Conservation (phyloP, 225 moss, liverwort and hornwort genomes). For the Neckera pumila region DNA sequence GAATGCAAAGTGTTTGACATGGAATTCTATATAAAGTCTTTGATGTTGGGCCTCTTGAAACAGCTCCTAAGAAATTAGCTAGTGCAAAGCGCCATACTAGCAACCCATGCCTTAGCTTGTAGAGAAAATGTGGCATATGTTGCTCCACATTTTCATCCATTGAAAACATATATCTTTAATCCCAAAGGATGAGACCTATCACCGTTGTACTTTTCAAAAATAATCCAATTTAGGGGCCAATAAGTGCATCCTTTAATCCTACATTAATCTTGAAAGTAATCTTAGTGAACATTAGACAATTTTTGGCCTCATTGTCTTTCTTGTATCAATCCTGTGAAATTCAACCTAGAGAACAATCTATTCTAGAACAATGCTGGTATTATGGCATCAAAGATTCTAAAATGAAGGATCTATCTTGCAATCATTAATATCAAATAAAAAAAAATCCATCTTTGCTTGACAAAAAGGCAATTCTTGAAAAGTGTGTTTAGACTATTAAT, state of each 20-base stretch:
- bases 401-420: rapidly evolving
- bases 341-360: neutral
- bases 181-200: neutral
- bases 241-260: neutral
- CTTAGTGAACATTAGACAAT: neutral
- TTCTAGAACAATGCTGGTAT: neutral
- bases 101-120: neutral
- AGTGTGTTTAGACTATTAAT: neutral
- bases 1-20: neutral
- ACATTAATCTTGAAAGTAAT: neutral
- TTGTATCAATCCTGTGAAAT: neutral
- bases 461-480: neutral
- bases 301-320: neutral
- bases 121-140: neutral
- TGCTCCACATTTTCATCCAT: neutral
- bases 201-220: neutral
- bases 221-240: neutral
- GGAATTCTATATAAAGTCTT: neutral
- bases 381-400: neutral
- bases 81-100: neutral
- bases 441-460: neutral
- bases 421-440: neutral
- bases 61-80: neutral
- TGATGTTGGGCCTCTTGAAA: neutral
- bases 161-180: neutral